Base-by-base conservation (phyloP, 2,329 filamentous ascomycete species). In the Paraphoma chrysanthemicola region DNA sequence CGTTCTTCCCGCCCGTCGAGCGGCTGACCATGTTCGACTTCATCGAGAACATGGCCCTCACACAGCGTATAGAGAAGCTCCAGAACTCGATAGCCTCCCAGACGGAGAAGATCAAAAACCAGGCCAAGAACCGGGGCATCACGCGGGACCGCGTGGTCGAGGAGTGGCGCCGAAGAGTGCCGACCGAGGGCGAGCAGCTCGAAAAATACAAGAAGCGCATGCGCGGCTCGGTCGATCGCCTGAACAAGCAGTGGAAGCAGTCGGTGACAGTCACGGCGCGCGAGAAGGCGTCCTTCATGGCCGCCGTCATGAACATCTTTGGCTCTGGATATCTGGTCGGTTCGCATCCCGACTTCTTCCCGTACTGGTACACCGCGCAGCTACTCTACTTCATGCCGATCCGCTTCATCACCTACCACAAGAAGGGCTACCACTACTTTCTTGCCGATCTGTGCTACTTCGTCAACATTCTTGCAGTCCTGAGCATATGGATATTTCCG, bases 371-470 rank as follows among this genome's bases (percentile, higher is more conserved):
- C 77, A 93, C 91, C 7, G 84, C 78, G 3, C 93, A 97, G 77
- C 84, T 97, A 42, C 76, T 91, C 58, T 98, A 97, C 79, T 98
- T 97, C 78, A 97, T 98, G 94, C 95, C 95, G 11, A 91, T 99
- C 65, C 90, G 95, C 47, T 94, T 87, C 79, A 95, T 93, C 80
- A 91, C 90, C 55, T 99, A 99, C 78, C 92, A 92, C 73, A 88
- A 89, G 68, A 91, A 90, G 55, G 95, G 94, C 54, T 97, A 96
- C 72, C 72, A 77, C 63, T 99, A 99, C 80, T 98, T 99, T 78
- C 82, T 98, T 29, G 94, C 93, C 38, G 95, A 99, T 77, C 87
- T 99, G 44, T 99, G 95, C 81, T 99, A 99, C 80, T 99, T 98
- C 72, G 93, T 96, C 83, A 99, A 99, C 78, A 80, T 97, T 33